Conservation (phyloP, 805 yeast genomes). For the Yamadazyma ubonensis region DNA sequence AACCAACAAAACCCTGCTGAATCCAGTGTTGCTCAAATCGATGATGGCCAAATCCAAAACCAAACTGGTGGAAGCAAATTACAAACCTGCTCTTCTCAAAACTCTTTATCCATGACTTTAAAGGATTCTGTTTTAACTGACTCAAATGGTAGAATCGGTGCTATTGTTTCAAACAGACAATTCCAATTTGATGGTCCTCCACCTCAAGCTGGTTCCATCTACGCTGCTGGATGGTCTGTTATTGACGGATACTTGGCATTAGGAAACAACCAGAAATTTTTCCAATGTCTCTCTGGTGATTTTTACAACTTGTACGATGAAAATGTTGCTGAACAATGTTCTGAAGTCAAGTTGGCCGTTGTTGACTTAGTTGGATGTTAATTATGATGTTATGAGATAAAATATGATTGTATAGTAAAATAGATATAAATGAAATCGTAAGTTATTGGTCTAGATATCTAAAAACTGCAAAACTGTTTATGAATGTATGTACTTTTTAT, state of each 20-base stretch:
- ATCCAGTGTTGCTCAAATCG: constrained; percentile 28
- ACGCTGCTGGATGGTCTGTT: constrained; percentile 62
- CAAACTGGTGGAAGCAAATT: constrained; percentile 29
- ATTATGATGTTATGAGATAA: neutral
- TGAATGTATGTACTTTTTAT: neutral
- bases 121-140: constrained; percentile 54
- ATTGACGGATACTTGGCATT: constrained; percentile 47
- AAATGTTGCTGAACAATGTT: constrained; percentile 20
- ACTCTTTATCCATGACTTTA: constrained; percentile 57
- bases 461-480: no score
- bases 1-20: constrained; percentile 28
- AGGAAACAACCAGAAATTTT: constrained; percentile 61
- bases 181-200: constrained; percentile 77
- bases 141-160: constrained; percentile 64
- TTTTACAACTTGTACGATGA: constrained; percentile 79
- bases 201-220: constrained; percentile 73
- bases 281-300: constrained; percentile 72
- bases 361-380: constrained; percentile 16
- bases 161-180: constrained; percentile 79
- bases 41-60: constrained; percentile 49
- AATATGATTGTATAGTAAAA: no score
- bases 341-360: constrained; percentile 47
- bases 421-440: no score
- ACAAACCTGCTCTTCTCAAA: constrained; percentile 43
- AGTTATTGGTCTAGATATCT: constrained; percentile 5